Base-by-base conservation (phyloP, 129 eudicot species). In the Lactuca sativa region DNA sequence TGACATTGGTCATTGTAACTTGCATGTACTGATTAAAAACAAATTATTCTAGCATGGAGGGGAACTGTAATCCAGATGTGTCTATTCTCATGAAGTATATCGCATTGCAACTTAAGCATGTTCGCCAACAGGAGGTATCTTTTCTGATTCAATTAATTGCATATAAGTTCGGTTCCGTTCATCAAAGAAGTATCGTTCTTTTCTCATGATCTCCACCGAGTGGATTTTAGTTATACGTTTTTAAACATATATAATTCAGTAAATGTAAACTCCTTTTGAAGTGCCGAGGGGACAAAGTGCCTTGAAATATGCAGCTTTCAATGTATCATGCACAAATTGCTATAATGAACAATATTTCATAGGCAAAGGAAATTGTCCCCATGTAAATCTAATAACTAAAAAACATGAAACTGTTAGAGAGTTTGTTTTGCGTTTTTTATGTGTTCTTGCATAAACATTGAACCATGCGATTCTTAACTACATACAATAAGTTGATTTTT, bases 51-150 rank as follows among this genome's bases (percentile, higher is more conserved):
- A 60, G 66, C 47, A 33, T 60, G 17, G 66, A 60, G 6, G 9
- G 47, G 64, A 13, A n/a, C n/a, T n/a, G n/a, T n/a, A n/a, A 36
- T 34, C 30, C 66, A 34, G 41, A 40, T 36, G 66, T 60, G 66
- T 60, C 66, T 60, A 60, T 12, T 60, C 66, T 60, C 66, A 34
- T 34, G 66, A 60, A 34, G 48, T 36, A 60, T 60, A 34, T 60
- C 17, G 66, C 17, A 11, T 6, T 13, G 30, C 21, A 60, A 60
- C 48, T 60, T 60, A 60, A 7, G 66, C 47, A 33, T 60, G 66
- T 33, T 34, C 12, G 14, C 47, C 6, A 18, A 36, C 25, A 60
- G 44, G 18, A 60, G 66, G 66, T 60, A 36, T 60, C 48, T 60
- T 60, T 36, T 60, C 66, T 4, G 15, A 34, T 40, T 60, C 40